phyloP scores from a whole-genome alignment of 768 basidiomycete genomes.

The Hypholoma sublateritium region DNA sequence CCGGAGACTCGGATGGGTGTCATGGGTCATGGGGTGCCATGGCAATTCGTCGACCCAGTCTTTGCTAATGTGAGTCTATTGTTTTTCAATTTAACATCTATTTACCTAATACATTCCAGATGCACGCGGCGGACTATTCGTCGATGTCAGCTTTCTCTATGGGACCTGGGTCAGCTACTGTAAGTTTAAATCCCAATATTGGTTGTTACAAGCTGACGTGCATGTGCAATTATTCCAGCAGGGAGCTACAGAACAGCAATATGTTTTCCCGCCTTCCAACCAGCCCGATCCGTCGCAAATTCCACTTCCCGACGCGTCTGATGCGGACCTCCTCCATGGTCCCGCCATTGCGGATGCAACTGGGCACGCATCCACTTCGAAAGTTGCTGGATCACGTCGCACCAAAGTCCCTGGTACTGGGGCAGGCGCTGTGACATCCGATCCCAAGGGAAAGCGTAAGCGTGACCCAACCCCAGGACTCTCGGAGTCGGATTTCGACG shows the following conservation, averaged over 20 bases:
- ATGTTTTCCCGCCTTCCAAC: not conserved
- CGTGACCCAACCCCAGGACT: not conserved
- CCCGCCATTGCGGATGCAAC: conserved; percentile 3
- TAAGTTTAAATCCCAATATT: no score
- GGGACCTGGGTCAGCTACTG: no score
- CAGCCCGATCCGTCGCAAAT: not conserved
- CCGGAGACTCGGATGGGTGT: no score
- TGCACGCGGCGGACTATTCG: no score
- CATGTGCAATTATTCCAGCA: no score
- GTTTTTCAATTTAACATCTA: no score
- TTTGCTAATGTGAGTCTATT: no score
- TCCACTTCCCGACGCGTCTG: conserved; percentile 1
- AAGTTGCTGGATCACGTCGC: conserved; percentile 10
- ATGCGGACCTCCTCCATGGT: conserved; percentile 5
- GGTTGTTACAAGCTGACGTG: no score
- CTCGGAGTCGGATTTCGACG: not conserved
- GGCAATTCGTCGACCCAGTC: no score
- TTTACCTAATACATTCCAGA: no score
- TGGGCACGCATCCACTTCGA: conserved; percentile 3
- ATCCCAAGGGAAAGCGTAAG: conserved; percentile 8
- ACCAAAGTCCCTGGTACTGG: not conserved
- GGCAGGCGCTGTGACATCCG: not conserved
- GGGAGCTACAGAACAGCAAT: not conserved
- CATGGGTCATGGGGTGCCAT: no score
- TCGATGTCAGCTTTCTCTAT: no score